Conservation (phyloP, 1,284 basidiomycete genomes). For the Xanthoconium separans region DNA sequence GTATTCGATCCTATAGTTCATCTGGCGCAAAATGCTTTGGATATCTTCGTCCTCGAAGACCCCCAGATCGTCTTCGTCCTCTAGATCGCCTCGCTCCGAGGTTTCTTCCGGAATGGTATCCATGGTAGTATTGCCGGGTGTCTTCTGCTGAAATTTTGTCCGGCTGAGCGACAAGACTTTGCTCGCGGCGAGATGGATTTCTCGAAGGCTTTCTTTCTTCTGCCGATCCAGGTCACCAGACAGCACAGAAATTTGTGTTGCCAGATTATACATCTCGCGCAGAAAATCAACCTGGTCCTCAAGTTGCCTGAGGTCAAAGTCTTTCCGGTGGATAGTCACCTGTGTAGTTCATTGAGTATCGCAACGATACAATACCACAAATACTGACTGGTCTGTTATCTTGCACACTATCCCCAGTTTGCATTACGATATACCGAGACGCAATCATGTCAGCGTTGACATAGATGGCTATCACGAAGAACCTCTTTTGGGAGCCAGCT, state of each 20-base stretch:
- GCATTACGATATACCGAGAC: slow-evolving; percentile 5
- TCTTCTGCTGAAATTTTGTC: background rate
- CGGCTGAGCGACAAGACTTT: background rate
- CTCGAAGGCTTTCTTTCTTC: background rate
- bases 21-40: slow-evolving; percentile 2
- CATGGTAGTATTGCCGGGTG: background rate
- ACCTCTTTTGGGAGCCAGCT: background rate
- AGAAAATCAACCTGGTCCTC: slow-evolving; percentile 1
- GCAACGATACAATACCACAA: background rate
- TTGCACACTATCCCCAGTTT: background rate
- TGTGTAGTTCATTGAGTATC: background rate
- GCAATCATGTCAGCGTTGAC: background rate
- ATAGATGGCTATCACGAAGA: slow-evolving; percentile 5
- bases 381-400: background rate
- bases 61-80: slow-evolving; percentile 1
- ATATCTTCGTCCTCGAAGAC: slow-evolving; percentile 8
- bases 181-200: background rate
- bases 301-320: background rate
- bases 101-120: background rate
- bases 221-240: background rate
- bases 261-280: slow-evolving; percentile 6
- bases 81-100: fast-evolving
- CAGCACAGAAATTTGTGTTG: background rate
- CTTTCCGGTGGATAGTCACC: slow-evolving; percentile 3
- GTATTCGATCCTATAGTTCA: slow-evolving; percentile 9